Conservation (phyloP, 306 rosid species). For the Cucurbita ficifolia region DNA sequence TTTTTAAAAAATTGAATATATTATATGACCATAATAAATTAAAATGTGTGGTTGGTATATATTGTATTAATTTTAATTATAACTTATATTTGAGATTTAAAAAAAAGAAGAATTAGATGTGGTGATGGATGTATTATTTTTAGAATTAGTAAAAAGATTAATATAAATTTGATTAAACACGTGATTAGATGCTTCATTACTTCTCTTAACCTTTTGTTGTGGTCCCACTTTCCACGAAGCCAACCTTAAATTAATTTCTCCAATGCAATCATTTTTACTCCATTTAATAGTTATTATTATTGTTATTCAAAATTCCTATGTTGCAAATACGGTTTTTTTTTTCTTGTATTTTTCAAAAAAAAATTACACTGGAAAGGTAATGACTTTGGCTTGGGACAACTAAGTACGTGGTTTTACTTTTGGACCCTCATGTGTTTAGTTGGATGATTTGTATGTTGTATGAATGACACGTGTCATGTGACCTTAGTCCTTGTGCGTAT, state of each 20-base stretch:
- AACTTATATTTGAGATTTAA: background rate
- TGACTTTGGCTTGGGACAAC: no score
- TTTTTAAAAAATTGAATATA: no score
- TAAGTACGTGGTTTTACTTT: no score
- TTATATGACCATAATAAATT: no score
- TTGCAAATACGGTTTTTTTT: no score
- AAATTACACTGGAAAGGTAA: no score
- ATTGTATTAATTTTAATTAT: background rate
- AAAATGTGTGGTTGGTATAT: background rate
- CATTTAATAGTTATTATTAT: background rate
- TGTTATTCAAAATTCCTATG: no score
- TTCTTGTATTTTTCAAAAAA: no score
- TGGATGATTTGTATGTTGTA: no score
- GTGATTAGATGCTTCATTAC: conserved; percentile 2
- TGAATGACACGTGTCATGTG: no score
- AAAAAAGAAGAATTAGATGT: background rate
- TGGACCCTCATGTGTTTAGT: no score
- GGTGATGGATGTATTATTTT: background rate
- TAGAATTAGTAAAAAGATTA: no score
- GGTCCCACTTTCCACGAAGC: background rate
- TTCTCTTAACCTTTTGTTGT: background rate
- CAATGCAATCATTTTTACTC: background rate
- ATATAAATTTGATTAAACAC: background rate
- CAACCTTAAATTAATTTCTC: background rate
- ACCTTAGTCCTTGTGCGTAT: rapidly evolving